Conservation (phyloP, 2,329 filamentous ascomycete species). For the Exophiala spinifera region DNA sequence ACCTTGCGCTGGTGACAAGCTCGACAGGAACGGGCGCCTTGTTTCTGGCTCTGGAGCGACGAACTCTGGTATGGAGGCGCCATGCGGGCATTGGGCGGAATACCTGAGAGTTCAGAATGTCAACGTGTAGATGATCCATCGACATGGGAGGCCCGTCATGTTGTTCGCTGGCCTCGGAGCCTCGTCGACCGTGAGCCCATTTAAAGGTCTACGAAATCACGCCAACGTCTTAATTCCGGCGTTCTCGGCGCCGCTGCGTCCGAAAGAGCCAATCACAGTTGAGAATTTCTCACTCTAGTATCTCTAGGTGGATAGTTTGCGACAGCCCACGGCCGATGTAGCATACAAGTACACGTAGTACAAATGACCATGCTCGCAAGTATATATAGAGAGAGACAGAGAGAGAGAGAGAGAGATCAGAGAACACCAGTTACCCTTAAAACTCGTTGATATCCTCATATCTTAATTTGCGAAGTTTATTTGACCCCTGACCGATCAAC, state of each 20-base stretch:
- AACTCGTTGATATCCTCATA: not conserved
- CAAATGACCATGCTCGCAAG: not conserved
- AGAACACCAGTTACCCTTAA: no score
- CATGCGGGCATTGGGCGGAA: not conserved
- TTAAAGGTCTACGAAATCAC: not conserved
- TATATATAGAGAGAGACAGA: no score
- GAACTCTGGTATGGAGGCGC: not conserved
- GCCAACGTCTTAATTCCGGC: not conserved
- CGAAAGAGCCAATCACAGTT: not conserved
- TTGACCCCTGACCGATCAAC: not conserved
- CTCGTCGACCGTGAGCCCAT: no score
- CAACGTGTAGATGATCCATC: not conserved
- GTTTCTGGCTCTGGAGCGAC: not conserved
- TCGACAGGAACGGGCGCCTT: conserved; percentile 17
- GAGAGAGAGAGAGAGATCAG: no score
- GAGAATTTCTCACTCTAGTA: no score
- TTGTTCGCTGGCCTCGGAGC: no score
- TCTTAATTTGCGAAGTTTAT: not conserved
- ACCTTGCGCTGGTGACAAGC: conserved; percentile 32
- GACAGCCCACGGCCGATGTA: no score
- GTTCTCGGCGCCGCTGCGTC: not conserved
- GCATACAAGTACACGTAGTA: not conserved
- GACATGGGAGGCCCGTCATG: no score
- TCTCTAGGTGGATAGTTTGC: no score
- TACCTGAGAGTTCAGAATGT: not conserved